Evolutionary conservation across 2,329 filamentous ascomycete genomes (phyloP), one percentile per base, ranked within the genome.

Genomic region (Huntiella abstrusa): DNA sequence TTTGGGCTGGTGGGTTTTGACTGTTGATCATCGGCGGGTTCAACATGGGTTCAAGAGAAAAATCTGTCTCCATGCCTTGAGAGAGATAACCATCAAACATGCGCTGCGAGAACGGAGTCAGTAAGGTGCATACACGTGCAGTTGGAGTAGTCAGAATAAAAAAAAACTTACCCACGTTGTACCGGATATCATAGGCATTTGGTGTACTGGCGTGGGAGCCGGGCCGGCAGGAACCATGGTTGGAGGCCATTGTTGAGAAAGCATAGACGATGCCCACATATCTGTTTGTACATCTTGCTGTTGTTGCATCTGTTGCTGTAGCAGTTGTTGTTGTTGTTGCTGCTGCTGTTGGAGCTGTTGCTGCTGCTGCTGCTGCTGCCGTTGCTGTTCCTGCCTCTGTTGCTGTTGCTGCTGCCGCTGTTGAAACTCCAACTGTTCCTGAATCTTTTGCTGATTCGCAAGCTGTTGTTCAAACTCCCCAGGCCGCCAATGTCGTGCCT

Each of bases 41-140:
- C 15, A 46, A 28, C 6, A 41, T 12, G 13, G 44, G 44, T 17
- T 34, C 36, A 28, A 22, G 33, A 12, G 36, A 33, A 33, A 35
- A 43, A 8, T 37, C 41, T n/a, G 33, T 47, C 7, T 47, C 15
- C 12, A 38, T 47, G 10, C 40, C 46, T 19, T 47, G 38, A 28
- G 41, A 22, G 22, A 39, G 13, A 32, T 39, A 28, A 33, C 43
- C 35, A 16, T 45, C 43, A 34, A 45, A 45, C 10, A 39, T 40
- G 16, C 43, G 36, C 43, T 45, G 33, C 19, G 22, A 28, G 22
- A 28, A 28, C 22, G 22, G 22, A 28, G 22, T 28, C 10, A 28
- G 22, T 10, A 8, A 10, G 2, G 6, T 28, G 22, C 22, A 28
- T 28, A 10, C 22, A 28, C 8, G 8, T 10, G 22, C 1, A 28